These are phyloP conservation scores for Volvox africanus DNA, from an alignment of 139 green algal species.

Conservation along the genomic window DNA sequence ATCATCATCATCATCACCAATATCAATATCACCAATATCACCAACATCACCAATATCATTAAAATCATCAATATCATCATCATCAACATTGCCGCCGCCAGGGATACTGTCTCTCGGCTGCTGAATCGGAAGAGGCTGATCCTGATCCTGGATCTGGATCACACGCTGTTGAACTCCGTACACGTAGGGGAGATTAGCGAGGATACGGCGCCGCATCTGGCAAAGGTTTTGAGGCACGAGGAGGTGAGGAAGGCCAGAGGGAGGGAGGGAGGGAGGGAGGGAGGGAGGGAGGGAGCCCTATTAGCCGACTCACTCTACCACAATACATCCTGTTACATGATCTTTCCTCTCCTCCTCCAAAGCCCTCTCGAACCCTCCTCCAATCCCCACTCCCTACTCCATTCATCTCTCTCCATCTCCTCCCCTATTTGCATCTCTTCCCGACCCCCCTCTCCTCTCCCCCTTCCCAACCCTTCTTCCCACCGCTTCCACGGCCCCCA, in stretches of 20 bases:
- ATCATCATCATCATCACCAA: neutral
- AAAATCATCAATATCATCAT: too few species aligned
- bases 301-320: too few species aligned
- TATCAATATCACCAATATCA: too few species aligned
- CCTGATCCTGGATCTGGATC: constrained; percentile 96
- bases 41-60: too few species aligned
- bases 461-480: neutral
- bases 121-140: constrained; percentile 62
- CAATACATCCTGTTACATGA: too few species aligned
- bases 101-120: constrained; percentile 50
- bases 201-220: constrained; percentile 9
- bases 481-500: neutral
- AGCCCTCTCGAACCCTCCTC: too few species aligned
- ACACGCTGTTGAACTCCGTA: constrained; percentile 94
- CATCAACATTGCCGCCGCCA: neutral
- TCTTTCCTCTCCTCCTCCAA: too few species aligned
- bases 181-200: constrained; percentile 51
- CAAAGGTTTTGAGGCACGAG: neutral
- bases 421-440: neutral
- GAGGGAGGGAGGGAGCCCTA: too few species aligned
- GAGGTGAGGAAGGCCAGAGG: neutral
- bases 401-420: too few species aligned
- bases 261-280: too few species aligned
- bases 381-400: too few species aligned
- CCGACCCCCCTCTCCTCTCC: neutral